Evolutionary conservation across 345 rosid species (phyloP).

Genomic region (Bruguiera gymnorhiza): DNA sequence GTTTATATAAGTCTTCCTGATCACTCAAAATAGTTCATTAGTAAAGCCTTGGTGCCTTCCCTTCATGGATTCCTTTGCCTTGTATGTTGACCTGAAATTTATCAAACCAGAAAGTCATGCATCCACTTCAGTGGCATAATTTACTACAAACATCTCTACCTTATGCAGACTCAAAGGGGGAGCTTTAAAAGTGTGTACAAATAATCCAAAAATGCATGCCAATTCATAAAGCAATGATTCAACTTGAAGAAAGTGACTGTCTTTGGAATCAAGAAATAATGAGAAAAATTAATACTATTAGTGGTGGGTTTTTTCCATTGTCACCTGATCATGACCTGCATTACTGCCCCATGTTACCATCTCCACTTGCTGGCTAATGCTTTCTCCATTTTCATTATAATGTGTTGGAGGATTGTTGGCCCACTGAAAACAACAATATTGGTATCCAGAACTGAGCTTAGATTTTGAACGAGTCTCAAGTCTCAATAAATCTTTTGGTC

Average conservation of each 20-base stretch:
- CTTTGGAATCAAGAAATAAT: neutral
- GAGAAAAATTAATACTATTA: neutral
- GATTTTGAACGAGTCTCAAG: neutral
- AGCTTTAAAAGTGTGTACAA: conserved; percentile 24
- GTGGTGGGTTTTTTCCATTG: neutral
- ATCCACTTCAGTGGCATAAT: conserved; percentile 30
- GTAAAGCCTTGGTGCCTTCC: conserved; percentile 70
- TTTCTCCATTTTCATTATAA: conserved; percentile 46
- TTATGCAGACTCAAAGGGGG: conserved; percentile 15
- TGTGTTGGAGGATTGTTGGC: conserved; percentile 77
- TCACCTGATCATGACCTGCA: conserved; percentile 5
- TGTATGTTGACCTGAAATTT: conserved; percentile 55
- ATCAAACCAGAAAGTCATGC: conserved; percentile 31
- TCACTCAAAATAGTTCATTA: conserved; percentile 59
- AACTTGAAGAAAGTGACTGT: conserved; percentile 7
- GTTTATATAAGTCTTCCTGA: neutral
- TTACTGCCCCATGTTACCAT: conserved; percentile 12
- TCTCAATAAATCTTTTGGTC: neutral
- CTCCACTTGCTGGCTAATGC: conserved; percentile 33
- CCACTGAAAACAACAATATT: conserved; percentile 57
- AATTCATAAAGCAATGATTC: neutral
- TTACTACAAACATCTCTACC: conserved; percentile 18
- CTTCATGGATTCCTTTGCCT: conserved; percentile 60
- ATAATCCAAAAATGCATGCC: neutral
- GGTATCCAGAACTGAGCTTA: conserved; percentile 6